Evolutionary conservation across 1,284 basidiomycete genomes (phyloP).

Genomic region (Phylloboletellus chloephorus): DNA sequence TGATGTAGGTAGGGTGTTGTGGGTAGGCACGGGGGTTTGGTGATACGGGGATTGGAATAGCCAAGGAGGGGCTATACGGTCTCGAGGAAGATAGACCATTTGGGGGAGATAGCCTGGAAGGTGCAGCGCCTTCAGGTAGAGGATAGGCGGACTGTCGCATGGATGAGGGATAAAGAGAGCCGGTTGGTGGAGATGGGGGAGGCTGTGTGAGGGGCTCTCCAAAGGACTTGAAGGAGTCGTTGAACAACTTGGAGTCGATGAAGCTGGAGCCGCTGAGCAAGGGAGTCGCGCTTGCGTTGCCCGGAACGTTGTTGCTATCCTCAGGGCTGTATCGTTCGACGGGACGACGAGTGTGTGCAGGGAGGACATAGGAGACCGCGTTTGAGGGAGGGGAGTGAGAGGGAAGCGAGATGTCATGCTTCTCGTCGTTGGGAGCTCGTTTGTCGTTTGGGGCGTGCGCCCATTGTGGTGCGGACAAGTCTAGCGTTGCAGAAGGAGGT

Average conservation of each 20-base stretch:
- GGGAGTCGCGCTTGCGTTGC: conserved; percentile 28
- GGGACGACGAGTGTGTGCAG: conserved; percentile 39
- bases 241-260: conserved; percentile 26
- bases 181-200: conserved; percentile 22
- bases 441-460: conserved; percentile 17
- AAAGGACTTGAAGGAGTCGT: conserved; percentile 31
- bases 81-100: conserved; percentile 48
- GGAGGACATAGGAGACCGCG: conserved; percentile 39
- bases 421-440: conserved; percentile 25
- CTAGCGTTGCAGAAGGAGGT: conserved; percentile 8
- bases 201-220: conserved; percentile 23
- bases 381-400: conserved; percentile 31
- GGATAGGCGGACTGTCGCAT: conserved; percentile 45
- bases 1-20: conserved; percentile 73
- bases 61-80: conserved; percentile 42
- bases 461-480: conserved; percentile 13
- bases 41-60: conserved; percentile 49
- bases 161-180: conserved; percentile 35
- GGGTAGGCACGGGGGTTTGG: conserved; percentile 61
- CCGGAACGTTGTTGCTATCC: conserved; percentile 30
- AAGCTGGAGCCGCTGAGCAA: conserved; percentile 31
- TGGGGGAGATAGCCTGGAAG: conserved; percentile 29
- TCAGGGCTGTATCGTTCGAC: conserved; percentile 48
- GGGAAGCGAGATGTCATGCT: conserved; percentile 14
- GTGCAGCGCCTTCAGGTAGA: conserved; percentile 35